Conservation (phyloP, 352 stramenopile genomes). For the Pythium apleroticum region DNA sequence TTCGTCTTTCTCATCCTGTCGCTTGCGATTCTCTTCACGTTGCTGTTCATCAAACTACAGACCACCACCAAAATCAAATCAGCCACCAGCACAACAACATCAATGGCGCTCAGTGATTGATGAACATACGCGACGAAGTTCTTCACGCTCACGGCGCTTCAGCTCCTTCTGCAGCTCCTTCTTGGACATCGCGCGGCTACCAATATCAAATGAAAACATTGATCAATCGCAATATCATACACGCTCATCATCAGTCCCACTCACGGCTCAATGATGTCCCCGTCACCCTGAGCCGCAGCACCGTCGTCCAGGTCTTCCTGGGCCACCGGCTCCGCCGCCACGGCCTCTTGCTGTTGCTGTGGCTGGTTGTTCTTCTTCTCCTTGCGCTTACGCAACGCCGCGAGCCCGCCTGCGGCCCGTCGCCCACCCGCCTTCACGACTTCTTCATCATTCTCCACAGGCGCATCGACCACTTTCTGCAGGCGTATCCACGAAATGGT, state of each 20-base stretch:
- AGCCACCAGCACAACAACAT: neutral
- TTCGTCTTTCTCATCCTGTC: conserved; percentile 57
- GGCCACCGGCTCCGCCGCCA: neutral
- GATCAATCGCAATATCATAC: neutral
- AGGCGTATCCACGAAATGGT: neutral
- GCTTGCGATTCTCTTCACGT: conserved; percentile 57
- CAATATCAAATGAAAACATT: neutral
- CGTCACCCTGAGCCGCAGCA: conserved; percentile 13
- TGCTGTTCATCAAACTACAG: conserved; percentile 68
- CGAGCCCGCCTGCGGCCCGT: conserved; percentile 42
- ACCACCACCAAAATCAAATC: conserved; percentile 6
- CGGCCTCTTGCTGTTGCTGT: conserved; percentile 9
- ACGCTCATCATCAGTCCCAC: conserved; percentile 2
- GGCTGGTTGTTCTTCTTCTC: conserved; percentile 46
- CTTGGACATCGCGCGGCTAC: conserved; percentile 55
- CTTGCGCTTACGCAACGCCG: conserved; percentile 63
- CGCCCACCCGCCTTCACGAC: conserved; percentile 40
- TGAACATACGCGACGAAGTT: conserved; percentile 53
- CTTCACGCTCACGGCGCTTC: conserved; percentile 72
- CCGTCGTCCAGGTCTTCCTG: neutral
- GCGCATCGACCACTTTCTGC: conserved; percentile 31
- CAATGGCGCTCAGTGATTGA: neutral
- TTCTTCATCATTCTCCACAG: conserved; percentile 26
- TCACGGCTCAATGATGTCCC: conserved; percentile 42
- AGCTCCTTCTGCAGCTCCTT: conserved; percentile 80